Evolutionary conservation across 2,329 filamentous ascomycete genomes (phyloP).

Genomic region (Trichoderma cornu-damae): DNA sequence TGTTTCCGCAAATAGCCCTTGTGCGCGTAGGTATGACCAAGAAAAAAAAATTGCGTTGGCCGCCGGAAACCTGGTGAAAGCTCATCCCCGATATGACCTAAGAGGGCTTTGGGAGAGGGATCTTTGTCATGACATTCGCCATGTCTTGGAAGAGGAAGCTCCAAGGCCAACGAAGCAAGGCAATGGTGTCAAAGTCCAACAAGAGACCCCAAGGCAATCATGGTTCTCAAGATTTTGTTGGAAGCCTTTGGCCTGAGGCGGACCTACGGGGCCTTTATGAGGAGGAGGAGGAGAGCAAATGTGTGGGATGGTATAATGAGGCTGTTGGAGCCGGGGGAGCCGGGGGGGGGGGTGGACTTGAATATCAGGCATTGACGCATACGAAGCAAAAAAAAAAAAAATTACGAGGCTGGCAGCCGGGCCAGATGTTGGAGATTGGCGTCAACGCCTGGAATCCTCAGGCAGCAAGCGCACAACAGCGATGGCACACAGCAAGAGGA

Average conservation of each 20-base stretch:
- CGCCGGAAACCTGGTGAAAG: not conserved
- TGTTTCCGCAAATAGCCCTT: slow-evolving; percentile 1
- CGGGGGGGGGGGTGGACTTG: no score
- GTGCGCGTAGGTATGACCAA: not conserved
- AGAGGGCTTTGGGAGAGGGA: not conserved
- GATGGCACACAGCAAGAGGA: not conserved
- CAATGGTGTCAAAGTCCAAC: not conserved
- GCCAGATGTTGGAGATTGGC: slow-evolving; percentile 16
- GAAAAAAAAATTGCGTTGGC: not conserved
- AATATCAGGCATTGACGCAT: slow-evolving; percentile 15
- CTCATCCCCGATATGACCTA: not conserved
- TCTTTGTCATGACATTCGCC: not conserved
- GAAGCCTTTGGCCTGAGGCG: not conserved
- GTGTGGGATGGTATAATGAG: not conserved
- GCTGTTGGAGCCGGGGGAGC: slow-evolving; percentile 5
- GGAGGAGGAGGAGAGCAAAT: not conserved
- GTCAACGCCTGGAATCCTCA: slow-evolving; percentile 21
- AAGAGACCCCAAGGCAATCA: not conserved
- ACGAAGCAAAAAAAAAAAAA: slow-evolving; percentile 7
- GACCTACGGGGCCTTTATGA: not conserved
- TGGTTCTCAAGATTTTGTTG: not conserved
- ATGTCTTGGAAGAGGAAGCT: not conserved
- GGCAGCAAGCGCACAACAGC: slow-evolving; percentile 20
- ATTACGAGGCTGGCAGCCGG: slow-evolving; percentile 14
- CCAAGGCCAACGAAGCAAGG: not conserved